Evolutionary conservation across 2,329 filamentous ascomycete species (phyloP).

Genomic region (Hypoxylon sp.): DNA sequence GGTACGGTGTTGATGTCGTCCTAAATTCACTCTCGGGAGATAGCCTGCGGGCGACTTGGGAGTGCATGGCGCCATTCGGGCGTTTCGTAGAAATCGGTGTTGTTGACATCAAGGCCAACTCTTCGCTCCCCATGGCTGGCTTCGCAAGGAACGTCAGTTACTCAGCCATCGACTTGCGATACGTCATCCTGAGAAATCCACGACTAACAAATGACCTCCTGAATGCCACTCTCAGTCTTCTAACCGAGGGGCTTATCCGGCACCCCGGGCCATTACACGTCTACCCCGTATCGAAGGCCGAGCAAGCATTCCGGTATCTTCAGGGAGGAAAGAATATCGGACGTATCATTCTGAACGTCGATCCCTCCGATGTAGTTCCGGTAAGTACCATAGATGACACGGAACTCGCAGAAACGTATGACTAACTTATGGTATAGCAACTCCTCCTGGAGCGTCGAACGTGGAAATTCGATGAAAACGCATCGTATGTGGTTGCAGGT

Average conservation of each 20-base stretch:
- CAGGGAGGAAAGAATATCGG: slow-evolving; percentile 48
- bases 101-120: slow-evolving; percentile 55
- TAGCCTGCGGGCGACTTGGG: slow-evolving; percentile 53
- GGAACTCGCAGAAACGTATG: not conserved
- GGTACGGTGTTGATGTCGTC: slow-evolving; percentile 55
- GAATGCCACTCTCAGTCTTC: slow-evolving; percentile 33
- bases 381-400: slow-evolving; percentile 39
- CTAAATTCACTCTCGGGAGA: slow-evolving; percentile 55
- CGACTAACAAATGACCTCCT: slow-evolving; percentile 38
- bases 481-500: slow-evolving; percentile 51
- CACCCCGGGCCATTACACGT: slow-evolving; percentile 46
- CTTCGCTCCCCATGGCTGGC: slow-evolving; percentile 57
- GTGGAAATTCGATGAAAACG: slow-evolving; percentile 50
- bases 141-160: slow-evolving; percentile 54
- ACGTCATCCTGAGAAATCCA: slow-evolving; percentile 38
- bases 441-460: slow-evolving; percentile 37
- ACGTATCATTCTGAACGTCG: slow-evolving; percentile 45
- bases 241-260: slow-evolving; percentile 38
- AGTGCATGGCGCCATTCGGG: slow-evolving; percentile 56
- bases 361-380: slow-evolving; percentile 46
- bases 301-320: slow-evolving; percentile 48
- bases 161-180: slow-evolving; percentile 46
- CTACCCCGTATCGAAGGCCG: slow-evolving; percentile 44
- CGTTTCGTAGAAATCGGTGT: slow-evolving; percentile 57
- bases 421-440: slow-evolving; percentile 40